Evolutionary conservation across 176 grass and related monocot species (phyloP).

Genomic region (Oryza meridionalis): DNA sequence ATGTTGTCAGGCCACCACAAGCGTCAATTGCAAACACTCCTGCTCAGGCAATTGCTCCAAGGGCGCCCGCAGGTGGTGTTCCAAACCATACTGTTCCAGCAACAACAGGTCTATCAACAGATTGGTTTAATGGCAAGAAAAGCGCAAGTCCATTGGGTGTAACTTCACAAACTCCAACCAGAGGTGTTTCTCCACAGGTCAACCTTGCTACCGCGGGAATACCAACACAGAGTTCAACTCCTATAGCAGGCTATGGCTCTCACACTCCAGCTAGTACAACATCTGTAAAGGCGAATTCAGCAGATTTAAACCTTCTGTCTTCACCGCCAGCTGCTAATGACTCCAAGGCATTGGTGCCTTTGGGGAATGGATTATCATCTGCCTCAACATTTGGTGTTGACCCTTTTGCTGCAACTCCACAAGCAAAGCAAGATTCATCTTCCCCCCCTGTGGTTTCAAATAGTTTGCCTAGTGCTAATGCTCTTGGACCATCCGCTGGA

Average conservation of each 20-base stretch:
- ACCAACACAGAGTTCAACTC: slow-evolving; percentile 48
- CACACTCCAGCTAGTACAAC: slow-evolving; percentile 23
- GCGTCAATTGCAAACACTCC: slow-evolving; percentile 45
- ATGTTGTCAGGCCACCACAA: slow-evolving; percentile 58
- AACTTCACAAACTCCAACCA: slow-evolving; percentile 57
- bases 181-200: slow-evolving; percentile 49
- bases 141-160: slow-evolving; percentile 55
- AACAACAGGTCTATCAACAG: slow-evolving; percentile 65
- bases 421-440: slow-evolving; percentile 55
- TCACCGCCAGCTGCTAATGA: slow-evolving; percentile 55
- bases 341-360: slow-evolving; percentile 59
- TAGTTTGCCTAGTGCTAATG: slow-evolving; percentile 45
- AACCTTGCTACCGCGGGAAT: slow-evolving; percentile 52
- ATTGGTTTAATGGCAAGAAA: slow-evolving; percentile 83
- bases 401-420: slow-evolving; percentile 50
- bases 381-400: slow-evolving; percentile 59
- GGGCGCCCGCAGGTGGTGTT: slow-evolving; percentile 45
- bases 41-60: slow-evolving; percentile 52
- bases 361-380: slow-evolving; percentile 68
- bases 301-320: slow-evolving; percentile 49
- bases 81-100: slow-evolving; percentile 50
- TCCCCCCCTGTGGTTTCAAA: slow-evolving; percentile 44
- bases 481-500: slow-evolving; percentile 46
- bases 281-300: slow-evolving; percentile 34
- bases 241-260: slow-evolving; percentile 39